A percentile compares a stretch with the other conserved stretches of the same genome.
Conservation (phyloP, 352 stramenopile genomes). For the Globisporangium viniferum region DNA sequence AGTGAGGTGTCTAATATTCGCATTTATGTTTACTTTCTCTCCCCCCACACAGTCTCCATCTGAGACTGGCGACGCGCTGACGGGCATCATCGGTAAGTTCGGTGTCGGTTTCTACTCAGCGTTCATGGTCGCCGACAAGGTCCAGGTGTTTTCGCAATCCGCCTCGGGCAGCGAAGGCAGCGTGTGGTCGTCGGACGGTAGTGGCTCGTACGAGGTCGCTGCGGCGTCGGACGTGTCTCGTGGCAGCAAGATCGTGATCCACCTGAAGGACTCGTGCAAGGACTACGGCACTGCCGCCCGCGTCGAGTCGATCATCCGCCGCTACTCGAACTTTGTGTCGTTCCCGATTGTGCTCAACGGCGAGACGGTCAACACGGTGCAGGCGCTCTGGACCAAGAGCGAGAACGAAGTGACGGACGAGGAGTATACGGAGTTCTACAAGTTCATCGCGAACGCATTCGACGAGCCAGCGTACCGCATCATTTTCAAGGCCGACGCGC, state of each 20-base stretch:
- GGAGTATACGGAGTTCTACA: slow-evolving; percentile 97
- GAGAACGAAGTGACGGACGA: slow-evolving; percentile 95
- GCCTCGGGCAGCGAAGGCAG: slow-evolving; percentile 49
- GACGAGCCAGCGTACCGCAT: slow-evolving; percentile 93
- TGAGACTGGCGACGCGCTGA: slow-evolving; percentile 67
- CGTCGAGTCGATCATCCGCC: slow-evolving; percentile 96
- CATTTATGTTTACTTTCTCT: neutral
- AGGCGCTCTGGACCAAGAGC: slow-evolving; percentile 97
- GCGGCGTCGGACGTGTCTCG: slow-evolving; percentile 69
- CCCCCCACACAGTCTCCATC: slow-evolving; percentile 27
- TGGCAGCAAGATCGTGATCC: slow-evolving; percentile 97
- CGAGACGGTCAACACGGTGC: slow-evolving; percentile 97
- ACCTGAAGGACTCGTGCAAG: slow-evolving; percentile 96
- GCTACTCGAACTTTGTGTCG: slow-evolving; percentile 99
- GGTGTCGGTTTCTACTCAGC: slow-evolving; percentile 99
- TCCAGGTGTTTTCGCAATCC: slow-evolving; percentile 91
- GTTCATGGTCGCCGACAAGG: slow-evolving; percentile 98
- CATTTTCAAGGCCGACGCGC: slow-evolving; percentile 98
- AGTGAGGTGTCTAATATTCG: neutral
- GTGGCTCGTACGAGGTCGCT: slow-evolving; percentile 77
- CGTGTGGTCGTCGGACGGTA: slow-evolving; percentile 81
- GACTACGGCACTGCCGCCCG: slow-evolving; percentile 91
- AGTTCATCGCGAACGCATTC: slow-evolving; percentile 96
- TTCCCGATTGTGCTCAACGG: slow-evolving; percentile 98
- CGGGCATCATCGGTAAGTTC: slow-evolving; percentile 99